Evolutionary conservation across 345 rosid genomes (phyloP), one percentile per base, ranked within the genome.

Genomic region (Linum tenue): DNA sequence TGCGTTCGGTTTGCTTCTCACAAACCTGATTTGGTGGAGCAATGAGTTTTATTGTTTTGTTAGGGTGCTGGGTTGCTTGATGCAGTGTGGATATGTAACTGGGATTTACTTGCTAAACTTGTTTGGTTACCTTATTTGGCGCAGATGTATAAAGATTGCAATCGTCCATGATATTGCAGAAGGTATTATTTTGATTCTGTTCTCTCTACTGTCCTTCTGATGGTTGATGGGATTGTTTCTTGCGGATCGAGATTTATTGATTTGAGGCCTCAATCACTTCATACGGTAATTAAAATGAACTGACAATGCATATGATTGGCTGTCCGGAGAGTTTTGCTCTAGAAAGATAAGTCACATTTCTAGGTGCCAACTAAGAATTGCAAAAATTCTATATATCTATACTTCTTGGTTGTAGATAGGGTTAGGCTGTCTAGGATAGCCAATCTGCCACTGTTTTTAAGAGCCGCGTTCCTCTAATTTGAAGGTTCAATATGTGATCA

Each of bases 101-200:
- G 12, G 37, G 38, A 57, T 57, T 57, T 15, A 4, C 60, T 57
- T 31, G 6, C 36, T 31, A 37, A 57, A 57, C 37, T 57, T 57
- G 37, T 57, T n/a, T 17, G 53, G 14, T 9, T 48, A 43, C 44
- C 11, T 43, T 60, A 58, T 44, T 22, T 65, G 64, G 10, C 66
- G 66, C 73, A 74, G 73, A 70, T 74, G 77, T 41, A 74, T 74
- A 61, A 74, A 74, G 77, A 69, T 74, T 48, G 70, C 77, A 5
- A 74, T 74, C 48, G 77, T 74, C 44, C 77, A 74, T 69, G 77
- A 74, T 48, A 69, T 74, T 62, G 77, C 77, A 4, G 77, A 74
- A 74, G 78, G 78, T 70, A 62, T 62, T 67, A 31, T 6, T 31
- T 60, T 65, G 35, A 3, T 37, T 15, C 40, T 64, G 53, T 48